phyloP scores from a whole-genome alignment of 805 yeast genomes.

The Danielia oregonensis region DNA sequence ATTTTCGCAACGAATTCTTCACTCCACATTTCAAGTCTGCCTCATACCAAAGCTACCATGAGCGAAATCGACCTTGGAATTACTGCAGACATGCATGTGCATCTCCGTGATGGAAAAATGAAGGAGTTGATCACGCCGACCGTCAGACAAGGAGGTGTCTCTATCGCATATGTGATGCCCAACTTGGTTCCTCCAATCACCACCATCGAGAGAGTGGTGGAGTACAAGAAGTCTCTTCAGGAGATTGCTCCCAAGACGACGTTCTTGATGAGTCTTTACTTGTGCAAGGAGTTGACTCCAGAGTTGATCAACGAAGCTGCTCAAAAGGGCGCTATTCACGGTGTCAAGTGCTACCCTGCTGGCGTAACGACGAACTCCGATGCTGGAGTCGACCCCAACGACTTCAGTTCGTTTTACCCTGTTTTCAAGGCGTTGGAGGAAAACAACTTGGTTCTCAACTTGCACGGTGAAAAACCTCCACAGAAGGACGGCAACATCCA shows the following conservation, averaged over 20 bases:
- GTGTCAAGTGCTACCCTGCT: constrained; percentile 97
- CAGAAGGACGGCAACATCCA: constrained; percentile 61
- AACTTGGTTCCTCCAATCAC: constrained; percentile 91
- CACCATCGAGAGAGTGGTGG: constrained; percentile 64
- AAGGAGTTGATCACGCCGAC: constrained; percentile 90
- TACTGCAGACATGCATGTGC: constrained; percentile 94
- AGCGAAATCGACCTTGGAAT: constrained; percentile 53
- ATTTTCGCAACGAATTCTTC: too few species aligned
- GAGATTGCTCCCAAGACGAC: constrained; percentile 75
- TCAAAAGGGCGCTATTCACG: constrained; percentile 60
- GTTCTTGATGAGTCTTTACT: constrained; percentile 86
- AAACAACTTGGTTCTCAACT: constrained; percentile 70
- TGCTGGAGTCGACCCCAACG: constrained; percentile 91
- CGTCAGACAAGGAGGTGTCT: constrained; percentile 83
- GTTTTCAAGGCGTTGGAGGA: constrained; percentile 85
- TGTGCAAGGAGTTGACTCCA: constrained; percentile 77
- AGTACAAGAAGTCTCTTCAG: constrained; percentile 64
- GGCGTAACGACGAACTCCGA: constrained; percentile 98
- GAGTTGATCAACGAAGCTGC: constrained; percentile 82
- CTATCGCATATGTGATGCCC: constrained; percentile 95
- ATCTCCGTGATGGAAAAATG: constrained; percentile 91
- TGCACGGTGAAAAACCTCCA: constrained; percentile 93
- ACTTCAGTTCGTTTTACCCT: constrained; percentile 84
- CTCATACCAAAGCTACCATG: too few species aligned
- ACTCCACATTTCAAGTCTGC: too few species aligned